phyloP scores from a whole-genome alignment of 306 rosid genomes.

The Vicia faba region DNA sequence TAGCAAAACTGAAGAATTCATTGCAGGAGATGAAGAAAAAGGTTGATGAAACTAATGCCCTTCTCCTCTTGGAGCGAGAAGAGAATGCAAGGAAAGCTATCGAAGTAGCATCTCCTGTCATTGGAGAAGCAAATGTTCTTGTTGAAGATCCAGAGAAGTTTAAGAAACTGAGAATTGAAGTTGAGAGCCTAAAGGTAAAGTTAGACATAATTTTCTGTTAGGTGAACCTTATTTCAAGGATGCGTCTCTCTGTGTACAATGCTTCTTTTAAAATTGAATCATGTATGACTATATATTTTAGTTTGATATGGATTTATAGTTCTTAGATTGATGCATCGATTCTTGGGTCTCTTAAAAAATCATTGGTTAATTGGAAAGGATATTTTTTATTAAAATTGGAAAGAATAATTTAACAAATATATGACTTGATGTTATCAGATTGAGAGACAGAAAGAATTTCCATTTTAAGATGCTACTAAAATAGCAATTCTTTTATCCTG shows the following conservation, averaged over 20 bases:
- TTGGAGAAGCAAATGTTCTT: conserved; percentile 73
- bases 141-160: conserved; percentile 74
- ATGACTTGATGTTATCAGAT: background rate
- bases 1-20: conserved; percentile 66
- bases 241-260: conserved; percentile 23
- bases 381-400: background rate
- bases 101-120: conserved; percentile 72
- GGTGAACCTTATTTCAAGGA: conserved; percentile 33
- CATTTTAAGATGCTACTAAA: background rate
- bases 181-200: conserved; percentile 70
- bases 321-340: conserved; percentile 2
- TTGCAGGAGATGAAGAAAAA: conserved; percentile 73
- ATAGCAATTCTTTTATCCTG: background rate
- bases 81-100: conserved; percentile 60
- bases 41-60: conserved; percentile 68
- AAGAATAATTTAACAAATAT: conserved; percentile 10
- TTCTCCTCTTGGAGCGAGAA: conserved; percentile 65
- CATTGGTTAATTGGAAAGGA: conserved; percentile 22
- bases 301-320: conserved; percentile 9
- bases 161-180: conserved; percentile 60
- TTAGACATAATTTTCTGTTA: conserved; percentile 30
- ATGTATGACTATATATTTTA: conserved; percentile 21
- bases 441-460: background rate
- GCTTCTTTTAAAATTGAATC: conserved; percentile 22
- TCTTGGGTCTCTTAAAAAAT: background rate